Evolutionary conservation across 345 rosid genomes (phyloP).

Genomic region (Iberis pinnata): DNA sequence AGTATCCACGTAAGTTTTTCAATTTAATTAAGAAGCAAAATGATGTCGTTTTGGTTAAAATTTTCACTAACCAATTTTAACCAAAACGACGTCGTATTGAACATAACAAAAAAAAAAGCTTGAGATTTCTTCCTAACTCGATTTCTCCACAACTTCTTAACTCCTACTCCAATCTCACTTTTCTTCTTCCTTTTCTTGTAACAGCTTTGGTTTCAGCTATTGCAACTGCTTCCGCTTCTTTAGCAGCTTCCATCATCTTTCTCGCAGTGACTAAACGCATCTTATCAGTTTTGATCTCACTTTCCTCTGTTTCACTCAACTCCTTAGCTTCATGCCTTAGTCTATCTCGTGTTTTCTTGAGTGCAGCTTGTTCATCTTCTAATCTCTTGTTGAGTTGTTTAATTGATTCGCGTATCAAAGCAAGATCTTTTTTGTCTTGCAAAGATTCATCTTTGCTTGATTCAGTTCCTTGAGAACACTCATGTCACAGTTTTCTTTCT

Average conservation of each 20-base stretch:
- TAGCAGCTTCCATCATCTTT: slow-evolving; percentile 90
- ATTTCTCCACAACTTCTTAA: no score
- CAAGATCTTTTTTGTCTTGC: slow-evolving; percentile 65
- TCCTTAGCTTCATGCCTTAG: slow-evolving; percentile 64
- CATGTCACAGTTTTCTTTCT: slow-evolving; percentile 22
- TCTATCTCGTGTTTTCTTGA: slow-evolving; percentile 62
- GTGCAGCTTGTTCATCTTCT: slow-evolving; percentile 56
- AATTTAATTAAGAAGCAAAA: no score
- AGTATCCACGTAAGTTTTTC: no score
- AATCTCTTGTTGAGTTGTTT: slow-evolving; percentile 59
- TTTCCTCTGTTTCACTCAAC: slow-evolving; percentile 58
- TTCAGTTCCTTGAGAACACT: slow-evolving; percentile 51
- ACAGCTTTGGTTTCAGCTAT: slow-evolving; percentile 64
- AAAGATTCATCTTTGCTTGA: slow-evolving; percentile 76
- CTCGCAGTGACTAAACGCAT: slow-evolving; percentile 65
- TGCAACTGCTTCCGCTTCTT: slow-evolving; percentile 81
- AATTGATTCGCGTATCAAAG: slow-evolving; percentile 62
- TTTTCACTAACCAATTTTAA: no score
- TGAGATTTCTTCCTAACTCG: no score
- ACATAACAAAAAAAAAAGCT: no score
- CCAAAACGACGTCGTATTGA: no score
- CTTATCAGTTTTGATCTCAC: no score
- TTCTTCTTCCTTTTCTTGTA: no score
- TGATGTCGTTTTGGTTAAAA: no score
- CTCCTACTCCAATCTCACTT: slow-evolving; percentile 28